These are phyloP conservation scores for Linderina pennispora DNA, from an alignment of 192 early-diverging fungal species.

Conservation along the genomic window DNA sequence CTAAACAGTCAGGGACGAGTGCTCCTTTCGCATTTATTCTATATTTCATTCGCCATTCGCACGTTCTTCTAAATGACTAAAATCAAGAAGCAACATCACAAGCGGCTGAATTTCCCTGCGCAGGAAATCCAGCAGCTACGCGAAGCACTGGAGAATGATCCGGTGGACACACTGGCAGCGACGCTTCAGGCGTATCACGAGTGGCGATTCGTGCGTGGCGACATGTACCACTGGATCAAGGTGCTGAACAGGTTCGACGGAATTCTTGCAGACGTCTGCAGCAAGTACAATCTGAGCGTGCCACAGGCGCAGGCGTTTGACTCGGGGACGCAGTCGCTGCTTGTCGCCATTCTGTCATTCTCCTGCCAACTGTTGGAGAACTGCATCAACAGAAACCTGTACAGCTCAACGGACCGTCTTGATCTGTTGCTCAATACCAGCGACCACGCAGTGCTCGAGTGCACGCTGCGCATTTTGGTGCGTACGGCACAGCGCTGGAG, in stretches of 20 bases:
- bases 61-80: no score
- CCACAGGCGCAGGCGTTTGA: constrained; percentile 60
- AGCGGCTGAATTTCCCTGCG: constrained; percentile 44
- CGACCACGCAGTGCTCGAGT: constrained; percentile 76
- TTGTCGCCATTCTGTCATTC: constrained; percentile 67
- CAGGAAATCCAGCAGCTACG: constrained; percentile 42
- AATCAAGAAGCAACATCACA: constrained; percentile 47
- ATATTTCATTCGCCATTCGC: no score
- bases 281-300: constrained; percentile 57
- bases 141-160: constrained; percentile 33
- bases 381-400: constrained; percentile 91
- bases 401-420: constrained; percentile 81
- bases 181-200: constrained; percentile 47
- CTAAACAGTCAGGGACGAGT: no score
- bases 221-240: constrained; percentile 92
- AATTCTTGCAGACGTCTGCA: constrained; percentile 62
- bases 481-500: constrained; percentile 86
- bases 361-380: constrained; percentile 84
- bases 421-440: constrained; percentile 69
- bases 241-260: constrained; percentile 91
- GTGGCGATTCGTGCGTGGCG: constrained; percentile 83
- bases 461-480: constrained; percentile 72
- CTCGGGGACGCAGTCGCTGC: constrained; percentile 45
- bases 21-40: no score
- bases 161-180: constrained; percentile 52